phyloP scores from a whole-genome alignment of 2,329 filamentous ascomycete genomes.

The Botryotinia calthae region DNA sequence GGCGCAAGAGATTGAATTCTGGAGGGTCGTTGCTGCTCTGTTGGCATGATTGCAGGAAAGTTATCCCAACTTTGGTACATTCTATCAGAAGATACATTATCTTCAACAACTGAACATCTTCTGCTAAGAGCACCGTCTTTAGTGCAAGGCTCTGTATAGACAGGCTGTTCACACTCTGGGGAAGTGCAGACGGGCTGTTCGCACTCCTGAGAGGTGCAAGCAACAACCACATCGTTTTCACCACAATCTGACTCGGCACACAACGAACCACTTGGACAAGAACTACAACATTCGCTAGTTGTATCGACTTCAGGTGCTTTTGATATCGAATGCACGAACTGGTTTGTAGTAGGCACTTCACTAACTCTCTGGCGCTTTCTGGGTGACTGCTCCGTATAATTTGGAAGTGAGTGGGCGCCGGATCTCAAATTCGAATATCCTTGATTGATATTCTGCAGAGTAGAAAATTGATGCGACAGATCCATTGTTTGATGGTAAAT shows the following conservation, averaged over 20 bases:
- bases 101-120: slow-evolving; percentile 14
- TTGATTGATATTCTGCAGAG: neutral
- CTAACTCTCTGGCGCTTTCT: slow-evolving; percentile 12
- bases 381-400: neutral
- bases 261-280: slow-evolving; percentile 30
- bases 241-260: slow-evolving; percentile 33
- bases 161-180: slow-evolving; percentile 26
- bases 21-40: neutral
- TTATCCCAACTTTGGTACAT: slow-evolving; percentile 20
- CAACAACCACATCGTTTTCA: slow-evolving; percentile 23
- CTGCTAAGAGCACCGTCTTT: slow-evolving; percentile 23
- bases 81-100: slow-evolving; percentile 5
- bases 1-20: neutral
- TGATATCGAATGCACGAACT: neutral
- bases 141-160: slow-evolving; percentile 29
- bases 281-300: slow-evolving; percentile 35
- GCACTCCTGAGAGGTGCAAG: slow-evolving; percentile 28
- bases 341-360: neutral
- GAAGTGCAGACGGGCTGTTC: slow-evolving; percentile 28
- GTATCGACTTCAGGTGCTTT: neutral
- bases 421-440: neutral
- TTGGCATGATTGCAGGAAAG: slow-evolving; percentile 15
- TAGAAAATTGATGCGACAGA: neutral
- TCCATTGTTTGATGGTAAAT: neutral
- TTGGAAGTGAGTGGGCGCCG: neutral